Base-by-base conservation (phyloP, 495 filamentous ascomycete species). In the Trichoderma reesei region DNA sequence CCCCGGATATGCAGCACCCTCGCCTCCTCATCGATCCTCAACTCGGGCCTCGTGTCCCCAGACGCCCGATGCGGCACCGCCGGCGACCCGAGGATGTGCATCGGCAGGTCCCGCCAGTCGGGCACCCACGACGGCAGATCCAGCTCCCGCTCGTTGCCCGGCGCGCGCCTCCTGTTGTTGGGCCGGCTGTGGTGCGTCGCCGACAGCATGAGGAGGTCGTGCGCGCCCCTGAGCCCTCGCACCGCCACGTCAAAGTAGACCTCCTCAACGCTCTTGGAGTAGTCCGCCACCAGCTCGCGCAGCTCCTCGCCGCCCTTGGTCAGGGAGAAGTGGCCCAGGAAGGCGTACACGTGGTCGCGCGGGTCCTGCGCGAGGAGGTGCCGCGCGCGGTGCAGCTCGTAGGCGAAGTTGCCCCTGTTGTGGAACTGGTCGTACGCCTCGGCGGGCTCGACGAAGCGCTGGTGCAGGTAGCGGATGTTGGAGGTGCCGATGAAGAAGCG, bases 351-450 rank as follows among this genome's bases (percentile, higher is more conserved):
- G n/a, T 70, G 71, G 64, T 72, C 71, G 3, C 71, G 54, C 20
- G 31, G 66, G 65, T 72, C 68, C 39, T 65, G 68, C 13, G 67
- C 60, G 11, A 67, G 60, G 11, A 71, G 46, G 56, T 63, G 62
- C 34, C 69, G 64, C 26, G 70, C 69, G 39, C 70, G 61, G 20
- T 72, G 70, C 13, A 72, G 64, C 60, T 72, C 70, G 65, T 72
- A 72, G 16, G 71, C 69, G 37, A 72, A 68, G 69, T 48, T 67
- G 38, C 67, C 63, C n/a, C 70, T 65, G 61, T 72, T 72, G 36
- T 70, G 67, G 63, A 71, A 65, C 51, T 65, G 63, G 46, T 66
- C 70, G 14, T 44, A 63, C 8, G 18, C 37, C 36, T 8, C 63
- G 5, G 63, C 64, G 42, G 69, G 69, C 41, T 67, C 65, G 48